Evolutionary conservation across 192 early-diverging fungal genomes (phyloP).

Genomic region (Coemansia asiatica): DNA sequence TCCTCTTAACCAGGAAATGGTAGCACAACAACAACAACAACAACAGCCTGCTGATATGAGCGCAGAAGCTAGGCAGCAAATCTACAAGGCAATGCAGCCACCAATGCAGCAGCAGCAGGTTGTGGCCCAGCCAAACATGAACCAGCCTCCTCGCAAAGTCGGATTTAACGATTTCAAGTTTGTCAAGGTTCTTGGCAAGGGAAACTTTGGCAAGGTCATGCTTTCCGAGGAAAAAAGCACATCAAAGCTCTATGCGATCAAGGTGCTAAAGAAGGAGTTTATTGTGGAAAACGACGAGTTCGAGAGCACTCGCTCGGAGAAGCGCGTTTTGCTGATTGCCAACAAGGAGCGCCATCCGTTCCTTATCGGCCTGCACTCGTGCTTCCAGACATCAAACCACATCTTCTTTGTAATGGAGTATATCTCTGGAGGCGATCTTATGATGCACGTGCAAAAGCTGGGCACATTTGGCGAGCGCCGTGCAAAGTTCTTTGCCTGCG

Average conservation of each 20-base stretch:
- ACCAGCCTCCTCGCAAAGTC: constrained; percentile 61
- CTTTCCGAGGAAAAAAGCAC: constrained; percentile 88
- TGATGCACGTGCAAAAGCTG: constrained; percentile 96
- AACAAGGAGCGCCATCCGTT: constrained; percentile 92
- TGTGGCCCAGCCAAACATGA: constrained; percentile 6
- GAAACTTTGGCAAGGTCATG: constrained; percentile 99
- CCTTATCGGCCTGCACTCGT: constrained; percentile 93
- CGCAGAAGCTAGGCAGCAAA: constrained; percentile 35
- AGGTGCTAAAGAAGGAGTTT: constrained; percentile 97
- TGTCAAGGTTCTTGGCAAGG: constrained; percentile 92
- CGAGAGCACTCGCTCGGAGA: constrained; percentile 89
- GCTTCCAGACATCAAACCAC: constrained; percentile 92
- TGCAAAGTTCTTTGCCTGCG: constrained; percentile 96
- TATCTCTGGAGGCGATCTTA: constrained; percentile 94
- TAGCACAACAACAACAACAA: constrained; percentile 17
- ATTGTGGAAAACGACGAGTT: constrained; percentile 99
- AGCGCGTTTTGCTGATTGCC: constrained; percentile 89
- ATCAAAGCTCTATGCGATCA: constrained; percentile 89
- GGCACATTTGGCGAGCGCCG: constrained; percentile 85
- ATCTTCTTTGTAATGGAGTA: constrained; percentile 99
- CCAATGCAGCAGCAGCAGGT: constrained; percentile 6
- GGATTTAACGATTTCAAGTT: constrained; percentile 93
- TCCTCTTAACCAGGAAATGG: neutral
- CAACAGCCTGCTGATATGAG: constrained; percentile 9
- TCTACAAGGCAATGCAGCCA: constrained; percentile 43